A percentile compares a stretch with the other conserved stretches of the same genome.
Conservation (phyloP, 2,329 filamentous ascomycete species). For the Colletotrichum camelliae region DNA sequence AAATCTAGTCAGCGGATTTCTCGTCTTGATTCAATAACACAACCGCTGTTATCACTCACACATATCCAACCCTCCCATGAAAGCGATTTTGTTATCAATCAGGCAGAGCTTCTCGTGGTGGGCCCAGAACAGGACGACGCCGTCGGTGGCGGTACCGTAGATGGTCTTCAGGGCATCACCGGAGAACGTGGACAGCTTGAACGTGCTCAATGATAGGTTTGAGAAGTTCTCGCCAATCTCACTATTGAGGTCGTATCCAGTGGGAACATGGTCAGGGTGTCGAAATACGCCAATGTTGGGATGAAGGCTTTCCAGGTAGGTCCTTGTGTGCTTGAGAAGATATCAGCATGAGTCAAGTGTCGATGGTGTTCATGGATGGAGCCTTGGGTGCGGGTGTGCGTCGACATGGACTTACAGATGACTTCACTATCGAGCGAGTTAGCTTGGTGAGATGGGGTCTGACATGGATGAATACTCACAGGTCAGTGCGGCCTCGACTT, state of each 20-base stretch:
- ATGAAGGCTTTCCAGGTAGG: constrained; percentile 76
- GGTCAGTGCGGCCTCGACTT: constrained; percentile 81
- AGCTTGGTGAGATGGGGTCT: constrained; percentile 1
- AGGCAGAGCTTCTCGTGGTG: constrained; percentile 92
- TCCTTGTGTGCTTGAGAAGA: constrained; percentile 71
- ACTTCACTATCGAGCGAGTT: constrained; percentile 38
- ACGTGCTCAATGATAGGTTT: constrained; percentile 49
- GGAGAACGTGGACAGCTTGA: constrained; percentile 69
- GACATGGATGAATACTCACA: constrained; percentile 60
- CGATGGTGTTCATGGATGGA: constrained; percentile 35
- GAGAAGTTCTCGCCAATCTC: constrained; percentile 69
- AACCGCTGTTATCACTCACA: constrained; percentile 48
- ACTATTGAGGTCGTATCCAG: constrained; percentile 69
- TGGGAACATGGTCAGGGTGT: constrained; percentile 86
- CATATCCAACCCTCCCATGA: constrained; percentile 91
- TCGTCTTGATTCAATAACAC: neutral
- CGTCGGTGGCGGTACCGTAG: constrained; percentile 78
- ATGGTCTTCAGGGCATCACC: constrained; percentile 76
- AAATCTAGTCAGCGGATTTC: constrained; percentile 25
- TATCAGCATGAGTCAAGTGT: constrained; percentile 4
- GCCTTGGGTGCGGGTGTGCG: constrained; percentile 51
- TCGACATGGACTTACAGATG: constrained; percentile 39
- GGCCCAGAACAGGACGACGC: constrained; percentile 87
- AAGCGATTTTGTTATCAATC: constrained; percentile 78
- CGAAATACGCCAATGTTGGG: constrained; percentile 88